Base-by-base conservation (phyloP, 2,329 filamentous ascomycete genomes). In the Alternaria dauci region DNA sequence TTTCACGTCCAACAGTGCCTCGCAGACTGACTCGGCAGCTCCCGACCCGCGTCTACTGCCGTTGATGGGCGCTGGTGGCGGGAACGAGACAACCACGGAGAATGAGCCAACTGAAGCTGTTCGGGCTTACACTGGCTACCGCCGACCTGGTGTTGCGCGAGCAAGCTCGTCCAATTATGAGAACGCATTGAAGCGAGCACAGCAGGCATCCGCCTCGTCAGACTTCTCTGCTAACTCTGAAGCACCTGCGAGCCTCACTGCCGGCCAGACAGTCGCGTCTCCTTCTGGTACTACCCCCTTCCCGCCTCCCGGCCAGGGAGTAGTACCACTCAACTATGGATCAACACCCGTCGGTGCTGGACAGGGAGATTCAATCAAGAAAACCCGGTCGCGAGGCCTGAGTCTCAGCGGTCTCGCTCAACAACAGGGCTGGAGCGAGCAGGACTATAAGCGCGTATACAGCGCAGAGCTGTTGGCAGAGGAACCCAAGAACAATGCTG, bases 11-110 rank as follows among this genome's bases (percentile, higher is more conserved):
- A 78, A 78, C 65, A 71, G 63, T 20, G 54, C 51, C 30, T 55
- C 67, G 11, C 76, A 78, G 59, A 78, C 76, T 23, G 76, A 78
- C 43, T 73, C 75, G 9, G 76, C 76, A 36, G 76, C 76, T 4
- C 76, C 76, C 3, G 73, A 75, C 16, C 69, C 69, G 14, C 59
- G 59, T 1, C 41, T 71, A 25, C 20, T 55, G 4, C 30, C 61
- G 30, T 38, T 63, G 26, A 55, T 36, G 57, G 54, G 52, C 30
- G 32, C 46, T 16, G 53, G 58, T 26, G 58, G 53, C 23, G 58
- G 58, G 38, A 52, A 60, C 20, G 53, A 57, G 28, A 12, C 12
- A n/a, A 6, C 52, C 5, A 36, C 61, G 38, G 59, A 62, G 14
- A 20, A 63, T 26, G 55, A 54, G 18, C 43, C 59, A 38, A 55